Evolutionary conservation across 345 rosid genomes (phyloP).

Genomic region (Boechera retrofracta): DNA sequence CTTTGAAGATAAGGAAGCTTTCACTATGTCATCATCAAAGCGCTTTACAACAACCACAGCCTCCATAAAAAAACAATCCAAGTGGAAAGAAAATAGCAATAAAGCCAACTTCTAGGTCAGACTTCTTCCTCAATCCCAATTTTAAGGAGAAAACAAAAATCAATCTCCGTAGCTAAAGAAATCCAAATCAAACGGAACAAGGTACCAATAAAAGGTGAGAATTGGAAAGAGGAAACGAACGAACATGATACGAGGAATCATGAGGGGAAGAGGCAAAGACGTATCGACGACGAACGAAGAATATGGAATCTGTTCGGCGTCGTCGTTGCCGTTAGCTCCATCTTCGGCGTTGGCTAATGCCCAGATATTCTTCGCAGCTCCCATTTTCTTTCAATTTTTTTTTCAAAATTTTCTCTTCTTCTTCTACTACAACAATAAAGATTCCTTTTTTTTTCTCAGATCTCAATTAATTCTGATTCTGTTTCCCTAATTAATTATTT

Average conservation of each 20-base stretch:
- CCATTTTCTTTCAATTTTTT: slow-evolving; percentile 46
- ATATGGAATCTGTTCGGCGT: slow-evolving; percentile 44
- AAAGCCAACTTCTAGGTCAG: background rate
- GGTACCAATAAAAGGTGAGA: background rate
- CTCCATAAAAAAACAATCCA: slow-evolving; percentile 1
- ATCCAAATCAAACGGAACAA: background rate
- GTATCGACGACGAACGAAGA: slow-evolving; percentile 62
- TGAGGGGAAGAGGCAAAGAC: slow-evolving; percentile 59
- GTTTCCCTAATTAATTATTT: background rate
- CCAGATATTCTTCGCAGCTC: slow-evolving; percentile 56
- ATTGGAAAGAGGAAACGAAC: slow-evolving; percentile 40
- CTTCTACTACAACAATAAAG: background rate
- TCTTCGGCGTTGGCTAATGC: slow-evolving; percentile 49
- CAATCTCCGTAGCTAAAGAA: slow-evolving; percentile 3
- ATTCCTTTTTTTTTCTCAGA: slow-evolving; percentile 24
- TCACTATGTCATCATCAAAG: slow-evolving; percentile 25
- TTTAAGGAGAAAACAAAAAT: background rate
- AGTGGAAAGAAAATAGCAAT: background rate
- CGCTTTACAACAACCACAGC: slow-evolving; percentile 18
- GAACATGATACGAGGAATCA: slow-evolving; percentile 75
- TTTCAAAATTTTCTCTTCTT: background rate
- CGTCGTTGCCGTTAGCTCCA: slow-evolving; percentile 37
- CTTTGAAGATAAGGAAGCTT: slow-evolving; percentile 9
- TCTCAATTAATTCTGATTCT: slow-evolving; percentile 32
- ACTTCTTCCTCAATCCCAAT: slow-evolving; percentile 9